Evolutionary conservation across 495 filamentous ascomycete species (phyloP), one percentile per base, ranked within the genome.

Genomic region (Aspergillus hancockii): DNA sequence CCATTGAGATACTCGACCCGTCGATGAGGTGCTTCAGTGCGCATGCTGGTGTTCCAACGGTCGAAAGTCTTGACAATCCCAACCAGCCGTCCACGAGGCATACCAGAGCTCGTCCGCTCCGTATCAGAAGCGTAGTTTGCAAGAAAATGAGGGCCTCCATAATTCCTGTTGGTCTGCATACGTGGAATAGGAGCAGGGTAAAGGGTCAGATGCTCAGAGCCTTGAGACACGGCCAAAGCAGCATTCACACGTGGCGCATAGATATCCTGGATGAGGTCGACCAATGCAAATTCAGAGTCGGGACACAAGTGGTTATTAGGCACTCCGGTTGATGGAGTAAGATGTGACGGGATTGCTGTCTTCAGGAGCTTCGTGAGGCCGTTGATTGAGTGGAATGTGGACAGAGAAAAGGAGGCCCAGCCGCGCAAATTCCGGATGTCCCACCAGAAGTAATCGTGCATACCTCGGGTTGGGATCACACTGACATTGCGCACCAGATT

Each of bases 1-100:
- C 90, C 89, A 32, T 89, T 84, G 9, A 96, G 85, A 74, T 95
- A 97, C 71, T 92, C 84, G 55, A 95, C 89, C 28, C 91, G 85
- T 60, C 89, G 85, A 70, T 88, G 80, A 47, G 91, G 88, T 38
- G 84, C 82, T 67, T 93, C 91, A 59, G 86, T 86, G 67, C 92
- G 90, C 90, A 96, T 93, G 57, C 89, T 90, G 4, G 90, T 91
- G 79, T 97, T 96, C 90, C 93, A 97, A 43, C 89, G 85, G 67
- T 96, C 89, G 70, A 91, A 96, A 67, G 84, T 87, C 75, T 93
- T 94, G 63, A 91, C 90, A 8, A 97, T 83, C 8, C 92, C 92
- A 40, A 97, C 90, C 25, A 95, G 84, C 41, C 91, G 89, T 5
- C 88, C 90, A 6, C 88, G 87, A 0, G 85, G 84, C 61, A 88